Base-by-base conservation (phyloP, 306 rosid species). In the Quillaja saponaria region DNA sequence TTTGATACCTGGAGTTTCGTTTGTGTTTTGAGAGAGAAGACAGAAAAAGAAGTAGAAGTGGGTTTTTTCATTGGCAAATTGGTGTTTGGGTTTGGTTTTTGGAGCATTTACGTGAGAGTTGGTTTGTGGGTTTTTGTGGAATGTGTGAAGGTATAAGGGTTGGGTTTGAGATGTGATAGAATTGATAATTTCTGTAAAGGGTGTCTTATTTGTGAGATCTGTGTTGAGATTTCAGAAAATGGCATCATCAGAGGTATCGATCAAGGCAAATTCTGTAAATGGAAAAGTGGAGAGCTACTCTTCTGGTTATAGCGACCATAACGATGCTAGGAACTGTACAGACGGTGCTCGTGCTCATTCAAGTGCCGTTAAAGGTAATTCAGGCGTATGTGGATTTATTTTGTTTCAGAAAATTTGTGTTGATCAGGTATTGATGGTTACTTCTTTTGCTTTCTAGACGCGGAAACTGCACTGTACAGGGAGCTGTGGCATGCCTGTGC, bases 401-500 rank as follows among this genome's bases (percentile, higher is more conserved):
- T 14, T 64, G 56, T 17, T 69, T 42, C 15, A 7, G 57, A 10
- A 41, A 9, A 15, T 17, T 38, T 61, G 18, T 33, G 9, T 12
- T 59, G 28, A 19, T 19, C 31, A 1, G 31, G 33, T 31, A 18
- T 4, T 61, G 18, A 52, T 34, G 6, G 49, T 37, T 10, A 7
- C 10, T 52, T 55, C 55, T 7, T 75, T 40, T 58, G 45, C 20
- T 38, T 64, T 39, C 46, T 68, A 88, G 98, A 92, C 18, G 87
- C 87, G 11, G 94, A 88, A 62, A 74, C 56, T 35, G 90, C 94
- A 20, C 94, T 92, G 35, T 92, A 79, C 85, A 67, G 74, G 71
- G 98, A 92, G 82, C 87, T 88, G 0, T 92, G 98, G 98, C 91
- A 89, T 66, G 91, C 96, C n/a, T 92, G 98, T 68, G 98, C 96